Base-by-base conservation (phyloP, 108 stramenopile species). In the Nitzschia sp. region DNA sequence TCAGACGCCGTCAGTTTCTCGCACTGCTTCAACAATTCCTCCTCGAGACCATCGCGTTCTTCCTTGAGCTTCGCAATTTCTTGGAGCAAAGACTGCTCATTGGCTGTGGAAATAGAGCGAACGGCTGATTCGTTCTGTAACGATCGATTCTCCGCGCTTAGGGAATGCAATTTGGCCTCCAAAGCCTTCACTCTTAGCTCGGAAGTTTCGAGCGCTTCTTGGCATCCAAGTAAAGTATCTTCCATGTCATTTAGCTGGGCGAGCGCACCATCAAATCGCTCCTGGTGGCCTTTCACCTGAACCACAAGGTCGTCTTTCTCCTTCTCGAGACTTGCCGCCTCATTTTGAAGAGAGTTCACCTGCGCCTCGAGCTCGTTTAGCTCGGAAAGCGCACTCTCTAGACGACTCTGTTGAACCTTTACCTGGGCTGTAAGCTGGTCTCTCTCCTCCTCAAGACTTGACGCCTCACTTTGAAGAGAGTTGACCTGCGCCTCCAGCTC, bases 181-280 rank as follows among this genome's bases (percentile, higher is more conserved):
- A 62, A 26, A 15, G 61, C 61, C n/a, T 45, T 42, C 1, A 13
- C 21, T 11, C 27, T n/a, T 17, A 62, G 23, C 24, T 62, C 61
- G 21, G 42, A 62, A 1, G 61, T 26, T 46, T 62, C 61, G 9
- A 62, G 61, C 46, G 42, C 61, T 18, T 62, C 61, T 45, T 62
- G 36, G 25, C 61, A 62, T n/a, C 42, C 61, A 2, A 2, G 19
- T 11, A 62, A 31, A 0, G 36, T 25, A 13, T 62, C 42, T 62
- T 62, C 61, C 38, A 62, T 25, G 11, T 62, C 61, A 42, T 62
- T 42, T 2, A 54, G 54, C 26, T 54, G 54, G 23, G 54, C 15
- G 24, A 23, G 26, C 1, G 54, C 54, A 9, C 54, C 54, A 26
- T 54, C 54, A 54, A 54, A 25, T 25, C 54, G 54, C 26, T 54